Evolutionary conservation across 176 grass and related monocot species (phyloP).

Genomic region (Raddia distichophylla): DNA sequence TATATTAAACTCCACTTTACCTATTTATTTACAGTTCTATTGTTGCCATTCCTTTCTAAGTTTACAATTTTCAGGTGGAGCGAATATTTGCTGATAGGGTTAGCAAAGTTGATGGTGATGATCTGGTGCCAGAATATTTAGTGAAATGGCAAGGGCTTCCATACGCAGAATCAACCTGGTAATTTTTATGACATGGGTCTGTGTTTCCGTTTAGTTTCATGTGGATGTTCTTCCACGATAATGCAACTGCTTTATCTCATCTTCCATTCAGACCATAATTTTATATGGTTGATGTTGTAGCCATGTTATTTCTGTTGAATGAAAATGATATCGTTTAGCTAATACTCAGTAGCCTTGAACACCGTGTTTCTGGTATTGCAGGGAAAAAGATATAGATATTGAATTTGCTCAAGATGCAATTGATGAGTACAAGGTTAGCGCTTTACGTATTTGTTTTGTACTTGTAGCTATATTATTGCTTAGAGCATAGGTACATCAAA

Average conservation of each 20-base stretch:
- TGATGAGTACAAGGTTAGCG: constrained; percentile 91
- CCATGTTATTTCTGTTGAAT: constrained; percentile 1
- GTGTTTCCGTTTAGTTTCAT: constrained; percentile 23
- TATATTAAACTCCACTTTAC: constrained; percentile 11
- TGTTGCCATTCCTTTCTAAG: constrained; percentile 28
- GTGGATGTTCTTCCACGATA: not conserved
- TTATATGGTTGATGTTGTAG: constrained; percentile 22
- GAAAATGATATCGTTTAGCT: constrained; percentile 10
- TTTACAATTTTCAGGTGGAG: constrained; percentile 83
- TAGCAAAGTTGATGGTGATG: constrained; percentile 74
- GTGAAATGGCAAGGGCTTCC: constrained; percentile 99
- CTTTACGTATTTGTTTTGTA: constrained; percentile 36
- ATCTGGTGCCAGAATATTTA: constrained; percentile 92
- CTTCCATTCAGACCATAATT: constrained; percentile 6
- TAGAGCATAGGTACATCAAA: constrained; percentile 14
- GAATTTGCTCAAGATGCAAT: constrained; percentile 99
- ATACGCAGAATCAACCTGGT: constrained; percentile 99
- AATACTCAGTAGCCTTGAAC: not conserved
- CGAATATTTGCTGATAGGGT: constrained; percentile 98
- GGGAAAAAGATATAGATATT: constrained; percentile 98
- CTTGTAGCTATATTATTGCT: not conserved
- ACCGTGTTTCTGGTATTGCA: constrained; percentile 50
- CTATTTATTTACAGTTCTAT: constrained; percentile 27
- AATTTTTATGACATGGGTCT: constrained; percentile 45
- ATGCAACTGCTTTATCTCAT: not conserved